Percentiles rank a stretch among this genome's conserved stretches.
phyloP scores from a whole-genome alignment of 2,329 filamentous ascomycete genomes.

The Ophiostoma perfectum region DNA sequence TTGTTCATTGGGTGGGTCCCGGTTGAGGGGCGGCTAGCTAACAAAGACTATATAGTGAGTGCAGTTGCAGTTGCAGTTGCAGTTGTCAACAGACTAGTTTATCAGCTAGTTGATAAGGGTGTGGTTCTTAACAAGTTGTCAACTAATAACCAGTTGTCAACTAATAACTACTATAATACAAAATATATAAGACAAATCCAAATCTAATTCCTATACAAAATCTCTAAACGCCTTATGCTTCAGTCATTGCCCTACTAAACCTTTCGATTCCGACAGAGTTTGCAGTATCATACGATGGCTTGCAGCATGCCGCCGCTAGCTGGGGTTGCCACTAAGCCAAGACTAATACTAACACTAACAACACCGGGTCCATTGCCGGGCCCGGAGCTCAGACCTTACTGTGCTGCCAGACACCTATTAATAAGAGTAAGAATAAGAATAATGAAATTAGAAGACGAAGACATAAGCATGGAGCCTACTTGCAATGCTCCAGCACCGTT shows the following conservation, averaged over 20 bases:
- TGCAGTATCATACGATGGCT: neutral
- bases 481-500: too few species aligned
- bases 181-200: neutral
- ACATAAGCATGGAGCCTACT: too few species aligned
- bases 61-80: neutral
- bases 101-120: neutral
- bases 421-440: too few species aligned
- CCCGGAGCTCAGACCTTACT: neutral
- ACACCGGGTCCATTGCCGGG: constrained; percentile 1
- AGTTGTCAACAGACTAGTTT: neutral
- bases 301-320: neutral
- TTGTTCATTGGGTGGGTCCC: neutral
- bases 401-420: too few species aligned
- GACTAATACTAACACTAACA: neutral
- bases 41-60: neutral
- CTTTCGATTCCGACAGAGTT: neutral
- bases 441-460: too few species aligned
- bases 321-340: neutral
- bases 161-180: neutral
- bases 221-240: neutral
- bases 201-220: neutral
- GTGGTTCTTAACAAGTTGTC: neutral
- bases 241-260: too few species aligned
- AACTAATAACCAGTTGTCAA: neutral
- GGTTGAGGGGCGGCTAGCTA: neutral